A percentile compares a stretch with the other conserved stretches of the same genome.
Evolutionary conservation across 1,284 basidiomycete genomes (phyloP).

Genomic region (Agaricales sp.): DNA sequence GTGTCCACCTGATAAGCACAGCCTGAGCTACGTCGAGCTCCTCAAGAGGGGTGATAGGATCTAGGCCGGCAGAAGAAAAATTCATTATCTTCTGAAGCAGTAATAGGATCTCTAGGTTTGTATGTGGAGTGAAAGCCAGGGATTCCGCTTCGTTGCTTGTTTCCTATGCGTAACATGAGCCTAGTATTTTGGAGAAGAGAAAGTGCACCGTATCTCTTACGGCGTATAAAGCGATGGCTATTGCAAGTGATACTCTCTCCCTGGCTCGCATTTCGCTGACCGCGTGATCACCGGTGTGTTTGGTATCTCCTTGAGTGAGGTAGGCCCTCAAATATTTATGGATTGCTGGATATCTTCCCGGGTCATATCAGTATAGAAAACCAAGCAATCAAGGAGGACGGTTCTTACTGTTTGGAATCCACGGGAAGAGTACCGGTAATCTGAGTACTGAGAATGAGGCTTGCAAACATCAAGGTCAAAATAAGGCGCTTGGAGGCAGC

Average conservation of each 20-base stretch:
- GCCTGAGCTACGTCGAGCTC: constrained; percentile 2
- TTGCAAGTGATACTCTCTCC: constrained; percentile 22
- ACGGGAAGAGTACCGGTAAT: constrained; percentile 19
- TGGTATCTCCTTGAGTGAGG: not conserved
- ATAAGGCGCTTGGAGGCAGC: constrained; percentile 50
- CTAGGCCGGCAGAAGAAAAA: not conserved
- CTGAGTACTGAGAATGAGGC: constrained; percentile 40
- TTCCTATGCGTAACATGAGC: too few species aligned
- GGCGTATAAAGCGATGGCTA: constrained; percentile 44
- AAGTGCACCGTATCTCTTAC: too few species aligned
- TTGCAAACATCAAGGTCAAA: constrained; percentile 40
- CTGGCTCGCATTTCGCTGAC: not conserved
- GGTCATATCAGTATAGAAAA: too few species aligned
- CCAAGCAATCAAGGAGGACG: too few species aligned
- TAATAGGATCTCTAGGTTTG: constrained; percentile 2
- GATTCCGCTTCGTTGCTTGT: not conserved
- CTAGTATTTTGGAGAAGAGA: too few species aligned
- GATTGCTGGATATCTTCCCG: not conserved
- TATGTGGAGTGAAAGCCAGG: not conserved
- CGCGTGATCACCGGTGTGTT: not conserved
- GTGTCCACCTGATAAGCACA: not conserved
- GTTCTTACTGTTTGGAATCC: too few species aligned
- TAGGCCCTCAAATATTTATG: not conserved
- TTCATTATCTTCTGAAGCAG: not conserved
- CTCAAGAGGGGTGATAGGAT: not conserved